Evolutionary conservation across 2,329 filamentous ascomycete genomes (phyloP).

Genomic region (Exophiala calicioides): DNA sequence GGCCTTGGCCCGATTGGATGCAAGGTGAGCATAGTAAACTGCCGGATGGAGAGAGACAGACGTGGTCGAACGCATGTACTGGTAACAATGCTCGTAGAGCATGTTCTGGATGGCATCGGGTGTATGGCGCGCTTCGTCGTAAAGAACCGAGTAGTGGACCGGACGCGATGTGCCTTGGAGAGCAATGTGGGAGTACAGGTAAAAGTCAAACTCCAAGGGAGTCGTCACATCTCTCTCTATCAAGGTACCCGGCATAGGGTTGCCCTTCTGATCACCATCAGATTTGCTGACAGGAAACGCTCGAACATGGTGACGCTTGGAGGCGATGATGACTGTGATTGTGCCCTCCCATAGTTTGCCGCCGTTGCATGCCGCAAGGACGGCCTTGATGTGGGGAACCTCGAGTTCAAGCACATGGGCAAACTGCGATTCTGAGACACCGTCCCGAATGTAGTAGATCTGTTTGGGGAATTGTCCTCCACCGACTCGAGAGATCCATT

Average conservation of each 20-base stretch:
- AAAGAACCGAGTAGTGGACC: constrained; percentile 85
- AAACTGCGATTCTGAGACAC: constrained; percentile 86
- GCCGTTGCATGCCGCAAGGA: constrained; percentile 41
- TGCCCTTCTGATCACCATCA: constrained; percentile 71
- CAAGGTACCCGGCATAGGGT: constrained; percentile 81
- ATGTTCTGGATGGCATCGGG: constrained; percentile 76
- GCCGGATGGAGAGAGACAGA: constrained; percentile 85
- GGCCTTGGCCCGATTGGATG: constrained; percentile 73
- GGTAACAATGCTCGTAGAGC: constrained; percentile 93
- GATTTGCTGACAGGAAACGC: constrained; percentile 73
- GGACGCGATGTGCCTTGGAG: constrained; percentile 94
- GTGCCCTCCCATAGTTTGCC: constrained; percentile 54
- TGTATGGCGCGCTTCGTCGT: constrained; percentile 72
- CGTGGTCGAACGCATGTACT: constrained; percentile 88
- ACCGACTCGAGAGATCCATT: constrained; percentile 63
- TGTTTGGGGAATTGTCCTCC: constrained; percentile 64
- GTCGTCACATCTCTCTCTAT: constrained; percentile 89
- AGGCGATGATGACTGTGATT: constrained; percentile 83
- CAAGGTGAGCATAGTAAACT: constrained; percentile 94
- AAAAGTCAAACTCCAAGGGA: constrained; percentile 89
- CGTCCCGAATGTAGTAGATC: constrained; percentile 90
- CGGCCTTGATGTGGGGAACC: constrained; percentile 64
- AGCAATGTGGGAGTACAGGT: constrained; percentile 69
- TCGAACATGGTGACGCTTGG: constrained; percentile 91
- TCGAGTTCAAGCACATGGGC: constrained; percentile 77